phyloP scores from a whole-genome alignment of 2,329 filamentous ascomycete species.

The Sclerotinia borealis region DNA sequence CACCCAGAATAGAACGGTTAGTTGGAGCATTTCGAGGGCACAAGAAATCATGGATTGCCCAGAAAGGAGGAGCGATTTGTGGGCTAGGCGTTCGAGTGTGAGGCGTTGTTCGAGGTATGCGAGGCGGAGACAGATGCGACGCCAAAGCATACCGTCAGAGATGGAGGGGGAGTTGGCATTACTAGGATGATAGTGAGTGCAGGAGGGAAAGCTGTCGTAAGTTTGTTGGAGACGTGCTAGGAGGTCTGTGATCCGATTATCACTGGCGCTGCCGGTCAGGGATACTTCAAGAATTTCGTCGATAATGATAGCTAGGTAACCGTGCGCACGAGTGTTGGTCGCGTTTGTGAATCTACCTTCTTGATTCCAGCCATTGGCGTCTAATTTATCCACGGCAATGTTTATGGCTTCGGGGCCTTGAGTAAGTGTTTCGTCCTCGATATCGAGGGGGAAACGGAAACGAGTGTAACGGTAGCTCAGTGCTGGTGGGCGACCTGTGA shows the following conservation, averaged over 20 bases:
- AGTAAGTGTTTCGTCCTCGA: conserved; percentile 44
- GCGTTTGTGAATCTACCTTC: conserved; percentile 38
- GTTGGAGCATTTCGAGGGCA: conserved; percentile 41
- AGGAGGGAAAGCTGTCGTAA: conserved; percentile 33
- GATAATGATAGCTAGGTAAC: conserved; percentile 43
- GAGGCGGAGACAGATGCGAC: conserved; percentile 42
- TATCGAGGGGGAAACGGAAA: conserved; percentile 48
- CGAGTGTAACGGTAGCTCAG: conserved; percentile 47
- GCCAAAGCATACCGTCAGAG: conserved; percentile 35
- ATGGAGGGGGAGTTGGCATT: conserved; percentile 37
- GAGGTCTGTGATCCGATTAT: conserved; percentile 23
- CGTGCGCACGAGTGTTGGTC: conserved; percentile 42
- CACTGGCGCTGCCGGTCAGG: conserved; percentile 21
- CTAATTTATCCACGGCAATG: conserved; percentile 36
- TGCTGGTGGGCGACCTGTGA: conserved; percentile 49
- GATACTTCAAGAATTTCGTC: conserved; percentile 56
- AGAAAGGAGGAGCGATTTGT: conserved; percentile 38
- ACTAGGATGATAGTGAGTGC: conserved; percentile 34
- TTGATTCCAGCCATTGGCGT: conserved; percentile 48
- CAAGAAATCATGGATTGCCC: conserved; percentile 40
- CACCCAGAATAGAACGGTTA: conserved; percentile 44
- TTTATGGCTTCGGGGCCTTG: conserved; percentile 38
- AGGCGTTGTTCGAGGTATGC: conserved; percentile 53
- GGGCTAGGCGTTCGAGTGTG: conserved; percentile 50
- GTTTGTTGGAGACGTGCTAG: conserved; percentile 30